phyloP scores from a whole-genome alignment of 306 rosid species.

The Quercus mongolica region DNA sequence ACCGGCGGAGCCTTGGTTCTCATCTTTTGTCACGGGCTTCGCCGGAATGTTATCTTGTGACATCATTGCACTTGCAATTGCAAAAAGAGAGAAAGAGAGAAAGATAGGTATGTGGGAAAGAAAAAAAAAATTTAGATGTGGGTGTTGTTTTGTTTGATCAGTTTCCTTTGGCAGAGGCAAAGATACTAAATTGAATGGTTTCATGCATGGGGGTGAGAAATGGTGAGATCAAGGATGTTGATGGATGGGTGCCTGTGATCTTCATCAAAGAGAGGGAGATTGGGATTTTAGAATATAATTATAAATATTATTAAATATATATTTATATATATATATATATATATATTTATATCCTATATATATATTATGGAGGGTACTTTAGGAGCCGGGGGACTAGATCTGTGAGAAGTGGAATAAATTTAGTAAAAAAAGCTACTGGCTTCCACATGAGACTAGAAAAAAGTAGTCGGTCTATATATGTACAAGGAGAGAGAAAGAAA shows the following conservation, averaged over 20 bases:
- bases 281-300: constrained; percentile 27
- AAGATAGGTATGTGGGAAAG: background rate
- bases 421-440: constrained; percentile 7
- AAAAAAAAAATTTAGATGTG: background rate
- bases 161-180: constrained; percentile 67
- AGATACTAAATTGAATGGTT: constrained; percentile 55
- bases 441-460: constrained; percentile 13
- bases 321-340: background rate
- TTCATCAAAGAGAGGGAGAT: constrained; percentile 56
- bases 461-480: constrained; percentile 25
- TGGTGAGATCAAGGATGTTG: constrained; percentile 27
- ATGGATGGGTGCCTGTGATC: constrained; percentile 66
- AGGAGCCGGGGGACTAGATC: constrained; percentile 40
- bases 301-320: background rate
- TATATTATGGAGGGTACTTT: constrained; percentile 25
- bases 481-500: constrained; percentile 5
- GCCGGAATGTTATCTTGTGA: constrained; percentile 43
- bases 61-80: constrained; percentile 29
- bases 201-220: constrained; percentile 58
- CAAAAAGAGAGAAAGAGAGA: background rate
- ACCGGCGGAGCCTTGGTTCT: constrained; percentile 35
- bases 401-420: constrained; percentile 52
- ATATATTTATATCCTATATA: too few species aligned
- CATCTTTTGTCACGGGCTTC: constrained; percentile 29
- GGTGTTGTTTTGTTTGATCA: constrained; percentile 5